A percentile compares a stretch with the other conserved stretches of the same genome.
Evolutionary conservation across 495 filamentous ascomycete species (phyloP).

Genomic region (Penicillium cosmopolitanum): DNA sequence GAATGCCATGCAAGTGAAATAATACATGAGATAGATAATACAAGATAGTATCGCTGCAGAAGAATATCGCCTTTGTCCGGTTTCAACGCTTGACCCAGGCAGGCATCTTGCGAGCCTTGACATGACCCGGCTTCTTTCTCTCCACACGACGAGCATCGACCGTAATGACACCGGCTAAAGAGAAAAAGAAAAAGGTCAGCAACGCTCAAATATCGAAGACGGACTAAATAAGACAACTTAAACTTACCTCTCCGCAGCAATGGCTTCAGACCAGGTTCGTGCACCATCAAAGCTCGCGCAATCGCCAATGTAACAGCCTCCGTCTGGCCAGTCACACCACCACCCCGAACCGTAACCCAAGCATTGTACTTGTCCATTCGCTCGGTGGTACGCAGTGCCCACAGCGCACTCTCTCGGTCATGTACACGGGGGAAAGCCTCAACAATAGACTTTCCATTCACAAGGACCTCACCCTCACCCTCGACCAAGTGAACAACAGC

Average conservation of each 20-base stretch:
- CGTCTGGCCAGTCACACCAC: conserved; percentile 92
- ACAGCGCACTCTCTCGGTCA: conserved; percentile 92
- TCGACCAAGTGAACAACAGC: conserved; percentile 88
- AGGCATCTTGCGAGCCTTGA: conserved; percentile 98
- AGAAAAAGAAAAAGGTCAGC: conserved; percentile 3
- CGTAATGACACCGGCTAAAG: conserved; percentile 84
- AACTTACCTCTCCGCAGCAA: conserved; percentile 84
- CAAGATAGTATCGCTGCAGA: conserved; percentile 11
- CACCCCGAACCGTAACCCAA: conserved; percentile 80
- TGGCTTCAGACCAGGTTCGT: conserved; percentile 89
- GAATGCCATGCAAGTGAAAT: conserved; percentile 31
- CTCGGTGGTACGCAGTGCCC: conserved; percentile 82
- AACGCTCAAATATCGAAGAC: conserved; percentile 17
- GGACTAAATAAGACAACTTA: background rate
- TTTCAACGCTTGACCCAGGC: conserved; percentile 87
- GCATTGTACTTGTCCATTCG: conserved; percentile 96
- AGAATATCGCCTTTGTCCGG: conserved; percentile 19
- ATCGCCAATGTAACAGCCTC: conserved; percentile 94
- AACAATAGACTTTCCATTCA: conserved; percentile 84
- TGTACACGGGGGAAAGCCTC: conserved; percentile 84
- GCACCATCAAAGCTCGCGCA: conserved; percentile 82
- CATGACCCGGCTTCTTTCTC: conserved; percentile 94
- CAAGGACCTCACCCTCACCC: conserved; percentile 82
- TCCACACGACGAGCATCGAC: conserved; percentile 91
- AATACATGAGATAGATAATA: conserved; percentile 34